Conservation (phyloP, 108 stramenopile species). For the Nitzschia putrida region DNA sequence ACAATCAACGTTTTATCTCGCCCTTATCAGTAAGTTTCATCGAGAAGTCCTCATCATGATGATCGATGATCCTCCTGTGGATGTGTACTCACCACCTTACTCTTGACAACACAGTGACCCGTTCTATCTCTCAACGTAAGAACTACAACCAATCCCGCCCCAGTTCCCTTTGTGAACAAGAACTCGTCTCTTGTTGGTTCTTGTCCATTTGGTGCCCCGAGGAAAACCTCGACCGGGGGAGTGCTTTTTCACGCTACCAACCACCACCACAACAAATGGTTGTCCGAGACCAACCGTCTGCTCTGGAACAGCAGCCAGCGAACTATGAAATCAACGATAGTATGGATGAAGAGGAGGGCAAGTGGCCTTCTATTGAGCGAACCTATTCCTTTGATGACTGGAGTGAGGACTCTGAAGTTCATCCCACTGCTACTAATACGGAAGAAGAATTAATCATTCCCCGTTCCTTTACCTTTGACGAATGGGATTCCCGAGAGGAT, state of each 20-base stretch:
- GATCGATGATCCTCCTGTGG: too few relatives aligned
- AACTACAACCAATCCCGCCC: too few relatives aligned
- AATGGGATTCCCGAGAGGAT: slow-evolving; percentile 1
- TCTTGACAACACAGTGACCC: too few relatives aligned
- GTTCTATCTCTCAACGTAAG: too few relatives aligned
- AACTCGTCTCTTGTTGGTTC: slow-evolving; percentile 7
- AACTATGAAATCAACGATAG: not conserved
- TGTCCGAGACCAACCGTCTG: not conserved
- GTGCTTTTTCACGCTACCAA: slow-evolving; percentile 13
- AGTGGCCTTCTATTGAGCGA: slow-evolving; percentile 14
- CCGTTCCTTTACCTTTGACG: slow-evolving; percentile 10
- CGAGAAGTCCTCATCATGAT: too few relatives aligned
- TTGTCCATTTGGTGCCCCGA: slow-evolving; percentile 11
- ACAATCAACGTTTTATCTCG: too few relatives aligned
- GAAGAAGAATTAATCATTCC: not conserved
- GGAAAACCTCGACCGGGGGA: not conserved
- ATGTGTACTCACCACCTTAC: too few relatives aligned
- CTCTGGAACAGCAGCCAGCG: not conserved
- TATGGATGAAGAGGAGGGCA: not conserved
- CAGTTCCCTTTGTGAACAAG: too few relatives aligned
- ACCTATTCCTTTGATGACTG: slow-evolving; percentile 35
- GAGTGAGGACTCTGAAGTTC: slow-evolving; percentile 7
- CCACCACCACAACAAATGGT: not conserved
- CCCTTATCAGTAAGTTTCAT: too few relatives aligned
- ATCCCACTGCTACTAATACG: not conserved